phyloP scores from a whole-genome alignment of 768 basidiomycete genomes.

The Boletus subcaerulescens region DNA sequence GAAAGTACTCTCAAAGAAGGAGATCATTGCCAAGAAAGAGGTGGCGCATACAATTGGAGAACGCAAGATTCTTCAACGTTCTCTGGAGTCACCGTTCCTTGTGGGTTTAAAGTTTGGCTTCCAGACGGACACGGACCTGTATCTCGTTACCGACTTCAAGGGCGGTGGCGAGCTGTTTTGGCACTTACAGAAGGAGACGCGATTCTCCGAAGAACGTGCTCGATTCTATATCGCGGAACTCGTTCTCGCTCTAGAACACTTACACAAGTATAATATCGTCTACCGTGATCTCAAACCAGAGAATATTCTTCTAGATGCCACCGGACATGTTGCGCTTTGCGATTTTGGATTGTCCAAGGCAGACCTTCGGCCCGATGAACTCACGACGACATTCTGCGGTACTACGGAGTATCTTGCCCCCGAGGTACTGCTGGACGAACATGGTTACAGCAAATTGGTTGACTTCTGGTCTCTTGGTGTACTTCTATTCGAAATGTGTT shows the following conservation, averaged over 20 bases:
- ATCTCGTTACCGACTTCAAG: conserved; percentile 98
- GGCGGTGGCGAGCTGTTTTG: conserved; percentile 97
- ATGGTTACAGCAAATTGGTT: conserved; percentile 97
- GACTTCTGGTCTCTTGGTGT: conserved; percentile 99
- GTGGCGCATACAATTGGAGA: conserved; percentile 99
- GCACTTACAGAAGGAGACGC: conserved; percentile 94
- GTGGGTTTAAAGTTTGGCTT: conserved; percentile 98
- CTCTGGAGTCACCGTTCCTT: conserved; percentile 91
- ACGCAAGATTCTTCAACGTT: conserved; percentile 95
- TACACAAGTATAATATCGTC: conserved; percentile 97
- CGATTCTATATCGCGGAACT: conserved; percentile 97
- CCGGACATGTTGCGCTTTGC: conserved; percentile 96
- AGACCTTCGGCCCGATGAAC: conserved; percentile 86
- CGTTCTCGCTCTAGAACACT: conserved; percentile 89
- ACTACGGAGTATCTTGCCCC: conserved; percentile 99
- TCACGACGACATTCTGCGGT: conserved; percentile 99
- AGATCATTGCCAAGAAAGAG: conserved; percentile 98
- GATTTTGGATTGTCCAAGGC: conserved; percentile 98
- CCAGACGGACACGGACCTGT: conserved; percentile 93
- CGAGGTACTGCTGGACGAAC: conserved; percentile 97
- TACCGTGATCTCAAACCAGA: conserved; percentile 97
- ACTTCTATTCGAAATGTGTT: conserved; percentile 98
- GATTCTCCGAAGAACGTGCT: conserved; percentile 91
- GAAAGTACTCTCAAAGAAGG: conserved; percentile 98
- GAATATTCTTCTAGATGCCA: conserved; percentile 97